phyloP scores from a whole-genome alignment of 192 early-diverging fungal genomes.

The Coemansia sp. region DNA sequence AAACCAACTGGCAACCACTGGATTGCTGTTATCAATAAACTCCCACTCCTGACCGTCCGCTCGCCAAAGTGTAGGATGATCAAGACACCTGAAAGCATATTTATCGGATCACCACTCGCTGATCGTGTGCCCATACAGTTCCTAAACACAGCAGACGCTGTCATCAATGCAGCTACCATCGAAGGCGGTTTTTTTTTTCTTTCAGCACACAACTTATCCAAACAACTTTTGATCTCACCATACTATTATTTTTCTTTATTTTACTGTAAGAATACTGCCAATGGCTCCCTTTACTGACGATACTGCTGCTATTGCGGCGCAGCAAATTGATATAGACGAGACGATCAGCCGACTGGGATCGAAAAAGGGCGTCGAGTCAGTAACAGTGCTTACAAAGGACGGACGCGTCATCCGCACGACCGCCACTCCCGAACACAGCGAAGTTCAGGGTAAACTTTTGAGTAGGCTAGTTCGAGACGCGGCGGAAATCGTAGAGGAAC shows the following conservation, averaged over 20 bases:
- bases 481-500: conserved; percentile 70
- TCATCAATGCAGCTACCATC: neutral
- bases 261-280: neutral
- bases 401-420: conserved; percentile 92
- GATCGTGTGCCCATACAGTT: neutral
- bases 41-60: too few relatives aligned
- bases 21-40: neutral
- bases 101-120: neutral
- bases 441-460: conserved; percentile 84
- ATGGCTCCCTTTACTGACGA: conserved; percentile 6
- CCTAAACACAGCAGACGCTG: neutral
- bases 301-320: conserved; percentile 15
- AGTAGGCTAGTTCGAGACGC: conserved; percentile 82
- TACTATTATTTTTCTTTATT: neutral
- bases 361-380: conserved; percentile 90
- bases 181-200: neutral
- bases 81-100: neutral
- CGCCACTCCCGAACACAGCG: conserved; percentile 75
- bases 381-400: conserved; percentile 91
- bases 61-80: too few relatives aligned
- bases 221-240: neutral
- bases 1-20: too few relatives aligned
- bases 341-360: conserved; percentile 86
- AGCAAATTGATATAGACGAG: conserved; percentile 83
- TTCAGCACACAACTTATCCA: neutral